Evolutionary conservation across 208 protist genomes (phyloP), one percentile per base, ranked within the genome.

Genomic region (Leishmania tropica): DNA sequence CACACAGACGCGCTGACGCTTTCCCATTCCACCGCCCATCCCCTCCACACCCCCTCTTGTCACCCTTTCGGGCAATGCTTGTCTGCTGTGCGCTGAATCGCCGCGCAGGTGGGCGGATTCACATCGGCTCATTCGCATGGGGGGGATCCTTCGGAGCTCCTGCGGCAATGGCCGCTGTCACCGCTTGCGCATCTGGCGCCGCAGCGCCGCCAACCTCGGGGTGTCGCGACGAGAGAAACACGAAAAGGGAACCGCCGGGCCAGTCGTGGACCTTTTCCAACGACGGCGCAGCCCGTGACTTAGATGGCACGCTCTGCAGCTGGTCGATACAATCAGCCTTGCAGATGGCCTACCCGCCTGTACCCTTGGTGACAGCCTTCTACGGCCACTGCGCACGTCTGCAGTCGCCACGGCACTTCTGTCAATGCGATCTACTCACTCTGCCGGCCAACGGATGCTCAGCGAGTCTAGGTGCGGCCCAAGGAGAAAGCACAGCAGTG

Each of bases 271-370:
- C 37, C 19, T 47, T n/a, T 47, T 28, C 37, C 37, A n/a, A 15
- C 3, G 37, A 71, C 28, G 37, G 21, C 42, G 17, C 37, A 10
- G 35, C 17, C 37, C 37, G 21, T 47, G 65, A 47, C 15, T 17
- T 5, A 19, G 65, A 71, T 47, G 37, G 21, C 37, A n/a, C 65
- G 24, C 15, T 47, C 37, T 60, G 75, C 54, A 78, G 75, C 54
- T 78, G 54, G 75, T 78, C 75, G 11, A 62, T 78, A 15, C 75
- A 78, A 21, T 48, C 75, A 31, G 56, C 56, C 47, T 28, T 78
- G 40, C 75, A 78, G 56, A 54, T 54, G 75, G 54, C 54, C 13
- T 58, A 62, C 75, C 75, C 75, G 11, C 75, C 75, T 48, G 17
- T 67, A 13, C 75, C 75, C n/a, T 35, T 78, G 37, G 56, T 78